phyloP scores from a whole-genome alignment of 1,284 basidiomycete species.

The Melampsora larici-populina region DNA sequence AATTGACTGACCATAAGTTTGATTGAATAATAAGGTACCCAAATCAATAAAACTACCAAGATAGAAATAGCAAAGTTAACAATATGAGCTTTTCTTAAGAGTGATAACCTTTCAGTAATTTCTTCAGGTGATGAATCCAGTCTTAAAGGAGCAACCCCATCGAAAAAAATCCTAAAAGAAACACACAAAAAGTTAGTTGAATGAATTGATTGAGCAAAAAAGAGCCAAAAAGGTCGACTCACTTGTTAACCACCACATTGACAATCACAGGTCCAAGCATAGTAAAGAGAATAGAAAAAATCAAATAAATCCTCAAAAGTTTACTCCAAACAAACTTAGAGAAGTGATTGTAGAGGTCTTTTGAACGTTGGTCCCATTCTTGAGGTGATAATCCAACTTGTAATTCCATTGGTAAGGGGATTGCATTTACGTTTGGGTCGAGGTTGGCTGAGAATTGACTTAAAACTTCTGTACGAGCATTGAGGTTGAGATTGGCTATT shows the following conservation, averaged over 20 bases:
- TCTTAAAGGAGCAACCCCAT: constrained; percentile 1
- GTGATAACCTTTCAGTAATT: constrained; percentile 20
- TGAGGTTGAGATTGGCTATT: neutral
- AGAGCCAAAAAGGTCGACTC: constrained; percentile 1
- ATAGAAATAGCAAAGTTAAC: constrained; percentile 15
- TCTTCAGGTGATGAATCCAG: constrained; percentile 11
- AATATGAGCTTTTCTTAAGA: constrained; percentile 26
- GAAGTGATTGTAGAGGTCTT: constrained; percentile 27
- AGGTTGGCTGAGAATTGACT: constrained; percentile 10
- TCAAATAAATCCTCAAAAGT: constrained; percentile 32
- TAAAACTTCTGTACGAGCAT: constrained; percentile 26
- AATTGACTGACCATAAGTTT: constrained; percentile 23
- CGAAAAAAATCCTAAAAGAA: constrained; percentile 11
- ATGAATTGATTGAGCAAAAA: neutral
- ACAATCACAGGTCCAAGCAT: constrained; percentile 26
- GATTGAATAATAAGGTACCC: constrained; percentile 28
- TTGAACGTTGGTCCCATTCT: constrained; percentile 32
- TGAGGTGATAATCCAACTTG: neutral
- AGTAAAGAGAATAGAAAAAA: constrained; percentile 17
- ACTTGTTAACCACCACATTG: constrained; percentile 33
- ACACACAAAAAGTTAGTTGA: neutral
- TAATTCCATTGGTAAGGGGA: constrained; percentile 25
- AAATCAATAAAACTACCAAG: constrained; percentile 18
- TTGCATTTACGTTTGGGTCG: constrained; percentile 8
- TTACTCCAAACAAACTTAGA: constrained; percentile 28